These are phyloP conservation scores for Arctostaphylos glauca DNA, from an alignment of 148 eudicot genomes.

Conservation along the genomic window DNA sequence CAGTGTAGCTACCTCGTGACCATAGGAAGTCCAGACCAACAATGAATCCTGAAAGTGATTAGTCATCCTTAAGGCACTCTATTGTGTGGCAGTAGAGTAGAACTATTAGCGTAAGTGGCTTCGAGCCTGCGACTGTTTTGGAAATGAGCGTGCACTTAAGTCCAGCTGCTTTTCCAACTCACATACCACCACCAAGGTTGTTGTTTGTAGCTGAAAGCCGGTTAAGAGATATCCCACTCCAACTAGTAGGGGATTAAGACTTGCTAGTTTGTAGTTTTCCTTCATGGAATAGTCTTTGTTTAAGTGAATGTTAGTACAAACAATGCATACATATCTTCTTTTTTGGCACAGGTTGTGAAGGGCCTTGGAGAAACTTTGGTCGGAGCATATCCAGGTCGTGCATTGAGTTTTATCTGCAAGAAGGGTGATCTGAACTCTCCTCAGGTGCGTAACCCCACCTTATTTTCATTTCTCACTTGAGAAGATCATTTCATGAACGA, in stretches of 20 bases:
- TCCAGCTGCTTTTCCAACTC: too few relatives aligned
- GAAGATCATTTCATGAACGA: background rate
- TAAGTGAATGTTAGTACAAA: background rate
- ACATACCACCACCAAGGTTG: too few relatives aligned
- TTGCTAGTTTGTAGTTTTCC: background rate
- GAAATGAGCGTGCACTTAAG: too few relatives aligned
- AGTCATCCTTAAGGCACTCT: too few relatives aligned
- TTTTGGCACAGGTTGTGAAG: constrained; percentile 65
- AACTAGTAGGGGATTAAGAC: background rate
- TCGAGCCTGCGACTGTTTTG: too few relatives aligned
- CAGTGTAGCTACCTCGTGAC: too few relatives aligned
- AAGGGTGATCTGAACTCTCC: constrained; percentile 75
- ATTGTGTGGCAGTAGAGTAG: too few relatives aligned
- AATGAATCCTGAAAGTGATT: too few relatives aligned
- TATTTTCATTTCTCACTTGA: background rate
- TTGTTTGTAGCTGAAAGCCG: background rate
- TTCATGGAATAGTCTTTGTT: background rate
- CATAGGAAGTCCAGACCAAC: too few relatives aligned
- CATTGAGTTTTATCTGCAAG: constrained; percentile 77
- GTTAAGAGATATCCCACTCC: background rate
- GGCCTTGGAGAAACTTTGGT: constrained; percentile 98
- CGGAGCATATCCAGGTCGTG: constrained; percentile 95
- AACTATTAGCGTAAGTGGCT: too few relatives aligned
- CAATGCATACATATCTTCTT: background rate
- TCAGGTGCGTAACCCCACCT: constrained; percentile 40